phyloP scores from a whole-genome alignment of 139 green algal species.

The Micractinium sp. region DNA sequence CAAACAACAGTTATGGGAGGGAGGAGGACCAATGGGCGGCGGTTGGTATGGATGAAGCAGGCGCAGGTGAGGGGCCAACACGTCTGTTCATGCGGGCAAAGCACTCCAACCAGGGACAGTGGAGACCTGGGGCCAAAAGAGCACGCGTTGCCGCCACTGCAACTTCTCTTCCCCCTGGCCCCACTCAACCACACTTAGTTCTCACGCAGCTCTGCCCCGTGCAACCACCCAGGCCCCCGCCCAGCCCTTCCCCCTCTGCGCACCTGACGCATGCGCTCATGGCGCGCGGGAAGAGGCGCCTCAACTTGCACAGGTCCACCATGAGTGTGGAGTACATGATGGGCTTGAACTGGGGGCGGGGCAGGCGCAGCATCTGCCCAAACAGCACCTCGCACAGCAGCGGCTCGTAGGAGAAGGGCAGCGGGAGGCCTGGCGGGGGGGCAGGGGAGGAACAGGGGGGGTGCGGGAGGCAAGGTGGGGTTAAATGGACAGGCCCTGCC shows the following conservation, averaged over 20 bases:
- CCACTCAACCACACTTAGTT: no score
- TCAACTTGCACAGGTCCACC: constrained; percentile 82
- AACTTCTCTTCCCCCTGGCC: no score
- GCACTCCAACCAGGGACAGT: no score
- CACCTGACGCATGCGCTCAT: constrained; percentile 74
- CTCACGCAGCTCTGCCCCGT: no score
- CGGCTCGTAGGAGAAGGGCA: constrained; percentile 66
- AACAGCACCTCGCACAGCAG: constrained; percentile 88
- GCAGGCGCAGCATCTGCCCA: constrained; percentile 84
- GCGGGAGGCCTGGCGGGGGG: constrained; percentile 52
- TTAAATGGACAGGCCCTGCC: background rate
- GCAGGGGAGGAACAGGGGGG: background rate
- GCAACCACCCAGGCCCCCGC: no score
- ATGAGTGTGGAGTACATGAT: constrained; percentile 89
- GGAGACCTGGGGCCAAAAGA: no score
- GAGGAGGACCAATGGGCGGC: no score
- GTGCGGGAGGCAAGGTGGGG: background rate
- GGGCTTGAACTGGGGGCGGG: constrained; percentile 67
- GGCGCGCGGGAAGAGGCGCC: constrained; percentile 57
- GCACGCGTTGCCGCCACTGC: no score
- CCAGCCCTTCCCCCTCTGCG: background rate
- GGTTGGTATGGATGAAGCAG: no score
- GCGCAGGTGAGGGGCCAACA: no score
- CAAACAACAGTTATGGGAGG: no score
- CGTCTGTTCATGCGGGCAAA: no score